Evolutionary conservation across 192 early-diverging fungal species (phyloP).

Genomic region (Coemansia sp.): DNA sequence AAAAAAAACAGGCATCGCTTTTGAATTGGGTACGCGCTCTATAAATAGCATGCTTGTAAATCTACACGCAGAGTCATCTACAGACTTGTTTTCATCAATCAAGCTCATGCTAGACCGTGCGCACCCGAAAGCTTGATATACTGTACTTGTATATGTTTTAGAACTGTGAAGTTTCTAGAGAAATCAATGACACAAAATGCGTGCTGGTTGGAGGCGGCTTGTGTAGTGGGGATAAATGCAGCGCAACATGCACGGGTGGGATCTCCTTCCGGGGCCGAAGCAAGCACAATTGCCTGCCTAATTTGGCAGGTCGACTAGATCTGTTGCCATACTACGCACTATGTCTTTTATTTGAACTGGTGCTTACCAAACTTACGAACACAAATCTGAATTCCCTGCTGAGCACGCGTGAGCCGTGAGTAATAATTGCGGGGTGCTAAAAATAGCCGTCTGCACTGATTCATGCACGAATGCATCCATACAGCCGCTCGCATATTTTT

Average conservation of each 20-base stretch:
- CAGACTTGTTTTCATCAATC: background rate
- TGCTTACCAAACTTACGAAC: background rate
- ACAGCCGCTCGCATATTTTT: background rate
- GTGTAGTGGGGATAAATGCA: constrained; percentile 2
- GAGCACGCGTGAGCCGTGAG: background rate
- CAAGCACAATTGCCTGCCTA: background rate
- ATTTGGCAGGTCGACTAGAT: constrained; percentile 4
- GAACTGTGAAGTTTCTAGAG: background rate
- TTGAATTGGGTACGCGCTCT: background rate
- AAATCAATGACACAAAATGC: background rate
- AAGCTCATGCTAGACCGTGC: background rate
- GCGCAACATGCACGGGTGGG: background rate
- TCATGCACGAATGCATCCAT: background rate
- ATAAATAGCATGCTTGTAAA: background rate
- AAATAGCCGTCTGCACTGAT: background rate
- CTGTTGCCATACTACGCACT: background rate
- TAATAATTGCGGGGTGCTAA: background rate
- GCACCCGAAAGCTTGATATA: background rate
- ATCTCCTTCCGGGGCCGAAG: constrained; percentile 2
- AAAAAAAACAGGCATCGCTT: background rate
- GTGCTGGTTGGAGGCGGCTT: background rate
- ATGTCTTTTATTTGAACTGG: background rate
- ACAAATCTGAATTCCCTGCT: background rate
- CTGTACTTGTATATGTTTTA: background rate
- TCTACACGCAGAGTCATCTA: background rate